Conservation (phyloP, 163 green algal genomes). For the Prototheca wickerhamii region DNA sequence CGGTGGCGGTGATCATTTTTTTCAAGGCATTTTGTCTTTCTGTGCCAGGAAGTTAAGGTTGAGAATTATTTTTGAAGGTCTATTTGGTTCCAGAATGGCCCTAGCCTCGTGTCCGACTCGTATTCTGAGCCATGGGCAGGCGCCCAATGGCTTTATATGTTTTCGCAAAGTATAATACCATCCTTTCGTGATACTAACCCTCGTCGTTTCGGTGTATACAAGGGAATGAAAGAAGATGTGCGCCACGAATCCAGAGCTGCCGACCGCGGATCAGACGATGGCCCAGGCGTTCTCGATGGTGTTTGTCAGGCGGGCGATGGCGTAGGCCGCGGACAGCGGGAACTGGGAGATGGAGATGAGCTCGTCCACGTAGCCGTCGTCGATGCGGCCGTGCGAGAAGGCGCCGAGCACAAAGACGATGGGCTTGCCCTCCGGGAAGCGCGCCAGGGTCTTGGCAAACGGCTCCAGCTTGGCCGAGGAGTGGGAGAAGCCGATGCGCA, state of each 20-base stretch:
- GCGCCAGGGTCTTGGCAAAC: constrained; percentile 23
- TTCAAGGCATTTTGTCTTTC: too few species aligned
- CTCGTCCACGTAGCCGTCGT: constrained; percentile 67
- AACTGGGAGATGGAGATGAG: constrained; percentile 84
- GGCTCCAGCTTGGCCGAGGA: constrained; percentile 46
- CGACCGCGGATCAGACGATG: constrained; percentile 68
- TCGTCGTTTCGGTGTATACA: too few species aligned
- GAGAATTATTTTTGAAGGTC: too few species aligned
- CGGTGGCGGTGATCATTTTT: too few species aligned
- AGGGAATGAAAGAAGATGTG: too few species aligned
- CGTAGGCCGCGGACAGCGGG: constrained; percentile 84
- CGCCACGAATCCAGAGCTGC: not conserved
- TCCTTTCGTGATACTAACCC: too few species aligned
- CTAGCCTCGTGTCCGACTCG: too few species aligned
- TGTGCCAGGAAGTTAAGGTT: too few species aligned
- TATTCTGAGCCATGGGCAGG: too few species aligned
- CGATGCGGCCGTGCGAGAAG: constrained; percentile 80
- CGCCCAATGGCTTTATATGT: too few species aligned
- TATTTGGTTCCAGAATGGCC: too few species aligned
- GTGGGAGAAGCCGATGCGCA: constrained; percentile 73
- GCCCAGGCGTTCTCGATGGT: constrained; percentile 82
- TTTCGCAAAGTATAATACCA: too few species aligned
- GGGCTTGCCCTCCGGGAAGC: constrained; percentile 30
- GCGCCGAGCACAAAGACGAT: constrained; percentile 84
- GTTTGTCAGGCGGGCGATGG: constrained; percentile 78